A percentile compares a stretch with the other conserved stretches of the same genome.
Evolutionary conservation across 1,284 basidiomycete species (phyloP).

Genomic region (Rhodotorula sp.): DNA sequence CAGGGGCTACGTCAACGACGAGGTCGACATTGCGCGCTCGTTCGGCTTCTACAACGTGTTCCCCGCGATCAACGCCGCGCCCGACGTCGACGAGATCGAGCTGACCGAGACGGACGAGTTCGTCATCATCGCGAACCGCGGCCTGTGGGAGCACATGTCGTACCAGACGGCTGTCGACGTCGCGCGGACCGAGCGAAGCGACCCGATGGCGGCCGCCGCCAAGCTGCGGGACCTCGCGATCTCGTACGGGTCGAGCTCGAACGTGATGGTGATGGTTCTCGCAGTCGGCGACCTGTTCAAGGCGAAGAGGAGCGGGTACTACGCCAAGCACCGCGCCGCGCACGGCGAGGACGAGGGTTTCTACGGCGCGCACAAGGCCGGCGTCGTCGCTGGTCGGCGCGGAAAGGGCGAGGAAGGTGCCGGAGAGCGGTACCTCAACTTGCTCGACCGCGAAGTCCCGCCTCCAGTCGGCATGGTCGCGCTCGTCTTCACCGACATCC

Average conservation of each 20-base stretch:
- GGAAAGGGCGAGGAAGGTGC: conserved; percentile 28
- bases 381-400: conserved; percentile 6
- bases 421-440: conserved; percentile 53
- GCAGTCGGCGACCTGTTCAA: conserved; percentile 76
- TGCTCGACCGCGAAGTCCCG: conserved; percentile 75
- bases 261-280: conserved; percentile 98
- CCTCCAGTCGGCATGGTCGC: conserved; percentile 87
- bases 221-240: conserved; percentile 96
- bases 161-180: conserved; percentile 98
- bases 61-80: conserved; percentile 86
- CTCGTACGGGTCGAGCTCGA: conserved; percentile 91
- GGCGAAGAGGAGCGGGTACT: conserved; percentile 35
- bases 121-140: conserved; percentile 89
- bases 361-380: conserved; percentile 40
- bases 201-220: conserved; percentile 96
- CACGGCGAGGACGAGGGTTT: conserved; percentile 43
- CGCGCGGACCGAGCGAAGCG: conserved; percentile 74
- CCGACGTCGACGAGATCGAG: conserved; percentile 69
- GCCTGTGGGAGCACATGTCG: conserved; percentile 90
- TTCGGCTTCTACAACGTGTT: conserved; percentile 92
- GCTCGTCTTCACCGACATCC: conserved; percentile 97
- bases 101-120: conserved; percentile 90
- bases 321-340: conserved; percentile 41
- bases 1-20: conserved; percentile 89
- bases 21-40: conserved; percentile 83